Conservation (phyloP, 2,329 filamentous ascomycete species). For the Beauveria bassiana region DNA sequence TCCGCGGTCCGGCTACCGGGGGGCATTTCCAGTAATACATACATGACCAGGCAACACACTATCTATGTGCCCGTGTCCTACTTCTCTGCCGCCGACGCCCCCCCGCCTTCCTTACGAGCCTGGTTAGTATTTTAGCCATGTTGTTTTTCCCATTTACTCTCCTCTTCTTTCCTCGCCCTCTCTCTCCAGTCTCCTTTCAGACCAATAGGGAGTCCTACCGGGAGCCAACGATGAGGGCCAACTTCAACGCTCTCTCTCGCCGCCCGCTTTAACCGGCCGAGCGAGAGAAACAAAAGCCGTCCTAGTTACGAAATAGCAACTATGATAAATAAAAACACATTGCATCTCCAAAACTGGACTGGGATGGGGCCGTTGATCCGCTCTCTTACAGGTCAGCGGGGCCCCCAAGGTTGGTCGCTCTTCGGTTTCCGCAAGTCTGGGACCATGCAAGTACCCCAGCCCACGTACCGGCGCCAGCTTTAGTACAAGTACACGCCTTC, state of each 20-base stretch:
- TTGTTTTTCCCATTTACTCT: background rate
- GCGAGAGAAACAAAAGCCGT: background rate
- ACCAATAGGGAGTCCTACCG: no score
- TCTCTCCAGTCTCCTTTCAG: no score
- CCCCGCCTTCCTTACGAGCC: background rate
- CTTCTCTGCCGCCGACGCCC: background rate
- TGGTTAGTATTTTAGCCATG: background rate
- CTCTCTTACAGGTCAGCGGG: conserved; percentile 10
- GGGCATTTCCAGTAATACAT: background rate
- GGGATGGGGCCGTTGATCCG: background rate
- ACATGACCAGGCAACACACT: background rate
- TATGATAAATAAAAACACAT: background rate
- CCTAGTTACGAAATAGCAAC: background rate
- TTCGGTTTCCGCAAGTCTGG: background rate
- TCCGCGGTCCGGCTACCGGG: conserved; percentile 8
- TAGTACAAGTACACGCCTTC: conserved; percentile 6
- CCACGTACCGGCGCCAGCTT: background rate
- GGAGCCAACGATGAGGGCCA: background rate
- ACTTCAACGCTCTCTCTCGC: no score
- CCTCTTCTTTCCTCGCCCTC: no score
- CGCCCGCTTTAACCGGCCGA: background rate
- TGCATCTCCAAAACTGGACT: background rate
- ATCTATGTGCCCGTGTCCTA: background rate
- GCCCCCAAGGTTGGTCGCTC: background rate
- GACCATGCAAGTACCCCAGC: background rate